Percentiles rank a stretch among this genome's conserved stretches.
Evolutionary conservation across 345 rosid species (phyloP).

Genomic region (Rhizophora mangle): DNA sequence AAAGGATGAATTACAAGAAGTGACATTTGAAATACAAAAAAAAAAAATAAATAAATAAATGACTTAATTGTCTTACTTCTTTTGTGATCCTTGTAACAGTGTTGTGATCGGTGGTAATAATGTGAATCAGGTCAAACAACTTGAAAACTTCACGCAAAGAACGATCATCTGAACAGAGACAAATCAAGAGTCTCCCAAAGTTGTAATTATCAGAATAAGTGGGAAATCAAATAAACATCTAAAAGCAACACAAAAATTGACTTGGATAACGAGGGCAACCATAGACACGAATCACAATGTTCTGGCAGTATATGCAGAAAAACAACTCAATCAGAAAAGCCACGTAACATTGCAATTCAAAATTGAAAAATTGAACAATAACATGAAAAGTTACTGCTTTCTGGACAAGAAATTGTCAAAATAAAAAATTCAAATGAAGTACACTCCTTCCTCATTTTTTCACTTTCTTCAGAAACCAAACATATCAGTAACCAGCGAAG

Average conservation of each 20-base stretch:
- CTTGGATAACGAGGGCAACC: background rate
- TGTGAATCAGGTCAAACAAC: conserved; percentile 79
- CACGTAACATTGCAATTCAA: background rate
- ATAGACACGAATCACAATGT: background rate
- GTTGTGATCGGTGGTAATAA: conserved; percentile 72
- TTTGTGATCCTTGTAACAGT: conserved; percentile 75
- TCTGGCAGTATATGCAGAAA: background rate
- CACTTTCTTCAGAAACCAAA: no score
- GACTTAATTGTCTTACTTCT: conserved; percentile 47
- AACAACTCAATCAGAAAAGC: background rate
- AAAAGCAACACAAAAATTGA: background rate
- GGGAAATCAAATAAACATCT: background rate
- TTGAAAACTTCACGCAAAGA: conserved; percentile 75
- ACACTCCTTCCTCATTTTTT: no score
- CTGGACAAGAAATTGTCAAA: no score
- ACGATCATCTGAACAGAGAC: conserved; percentile 51
- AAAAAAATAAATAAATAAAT: background rate
- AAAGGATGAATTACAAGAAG: background rate
- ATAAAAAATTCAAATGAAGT: no score
- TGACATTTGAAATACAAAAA: background rate
- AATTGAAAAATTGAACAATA: no score
- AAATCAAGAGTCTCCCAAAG: background rate
- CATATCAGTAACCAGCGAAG: no score
- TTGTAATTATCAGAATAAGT: background rate
- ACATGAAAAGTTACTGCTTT: no score